A percentile compares a stretch with the other conserved stretches of the same genome.
phyloP scores from a whole-genome alignment of 2,329 filamentous ascomycete genomes.

The Penicillium fuscoglaucum region DNA sequence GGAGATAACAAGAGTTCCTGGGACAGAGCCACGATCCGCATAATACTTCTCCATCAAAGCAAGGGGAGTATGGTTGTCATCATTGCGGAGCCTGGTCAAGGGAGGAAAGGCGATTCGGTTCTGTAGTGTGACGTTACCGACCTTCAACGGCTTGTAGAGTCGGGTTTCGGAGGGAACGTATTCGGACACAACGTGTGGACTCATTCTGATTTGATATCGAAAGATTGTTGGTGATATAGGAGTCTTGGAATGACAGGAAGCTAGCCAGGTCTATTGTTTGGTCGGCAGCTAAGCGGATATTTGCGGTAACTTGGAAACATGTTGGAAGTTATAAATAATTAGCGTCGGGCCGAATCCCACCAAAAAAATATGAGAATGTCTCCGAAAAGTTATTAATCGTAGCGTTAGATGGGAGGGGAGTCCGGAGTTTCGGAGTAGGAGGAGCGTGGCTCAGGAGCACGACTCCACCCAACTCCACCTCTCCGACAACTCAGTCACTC shows the following conservation, averaged over 20 bases:
- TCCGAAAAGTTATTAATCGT: not conserved
- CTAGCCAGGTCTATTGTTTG: not conserved
- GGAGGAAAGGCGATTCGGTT: not conserved
- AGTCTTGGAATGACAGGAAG: not conserved
- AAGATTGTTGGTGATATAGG: not conserved
- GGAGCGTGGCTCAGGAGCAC: not conserved
- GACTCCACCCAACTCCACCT: too few relatives aligned
- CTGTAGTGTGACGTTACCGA: not conserved
- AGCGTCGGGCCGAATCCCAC: not conserved
- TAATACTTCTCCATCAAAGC: not conserved
- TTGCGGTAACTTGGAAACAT: not conserved
- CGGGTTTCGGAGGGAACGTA: not conserved
- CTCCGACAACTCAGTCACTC: not conserved
- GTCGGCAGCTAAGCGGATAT: not conserved
- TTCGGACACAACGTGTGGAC: not conserved
- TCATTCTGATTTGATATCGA: not conserved
- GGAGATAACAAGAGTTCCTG: not conserved
- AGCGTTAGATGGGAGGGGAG: not conserved
- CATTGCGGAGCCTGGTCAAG: not conserved
- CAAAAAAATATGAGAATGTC: not conserved
- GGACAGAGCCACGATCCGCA: not conserved
- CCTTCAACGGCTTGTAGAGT: not conserved
- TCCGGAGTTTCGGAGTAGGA: not conserved
- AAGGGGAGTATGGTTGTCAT: not conserved
- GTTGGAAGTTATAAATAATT: not conserved